Conservation (phyloP, 1,284 basidiomycete species). For the Sporisorium reilianum region DNA sequence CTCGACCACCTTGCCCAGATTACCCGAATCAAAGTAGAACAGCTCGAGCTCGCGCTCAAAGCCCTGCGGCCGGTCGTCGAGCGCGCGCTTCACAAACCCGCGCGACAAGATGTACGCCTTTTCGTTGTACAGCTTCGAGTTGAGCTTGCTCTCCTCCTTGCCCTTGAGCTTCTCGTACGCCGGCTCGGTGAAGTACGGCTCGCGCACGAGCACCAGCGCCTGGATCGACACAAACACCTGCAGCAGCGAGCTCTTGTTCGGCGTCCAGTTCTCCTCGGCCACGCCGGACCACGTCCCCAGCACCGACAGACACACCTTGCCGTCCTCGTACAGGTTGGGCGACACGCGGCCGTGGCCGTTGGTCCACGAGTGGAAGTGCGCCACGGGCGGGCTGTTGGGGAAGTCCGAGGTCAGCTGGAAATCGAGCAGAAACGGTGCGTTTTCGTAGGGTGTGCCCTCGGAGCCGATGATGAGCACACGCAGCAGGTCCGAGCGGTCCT, state of each 20-base stretch:
- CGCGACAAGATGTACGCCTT: constrained; percentile 91
- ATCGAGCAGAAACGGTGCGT: constrained; percentile 94
- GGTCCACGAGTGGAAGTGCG: constrained; percentile 93
- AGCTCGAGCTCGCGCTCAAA: constrained; percentile 80
- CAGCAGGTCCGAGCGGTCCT: constrained; percentile 85
- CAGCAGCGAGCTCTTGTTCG: constrained; percentile 80
- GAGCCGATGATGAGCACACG: constrained; percentile 91
- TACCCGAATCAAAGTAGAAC: constrained; percentile 74
- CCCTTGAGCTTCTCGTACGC: constrained; percentile 68
- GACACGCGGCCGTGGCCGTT: constrained; percentile 83
- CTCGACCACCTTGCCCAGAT: constrained; percentile 31
- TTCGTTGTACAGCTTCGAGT: constrained; percentile 81
- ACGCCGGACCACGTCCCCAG: constrained; percentile 88
- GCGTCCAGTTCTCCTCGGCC: constrained; percentile 71
- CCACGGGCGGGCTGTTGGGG: constrained; percentile 85
- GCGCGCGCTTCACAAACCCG: constrained; percentile 85
- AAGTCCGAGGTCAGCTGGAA: constrained; percentile 83
- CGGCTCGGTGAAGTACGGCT: constrained; percentile 75
- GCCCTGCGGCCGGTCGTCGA: constrained; percentile 80
- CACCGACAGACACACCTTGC: constrained; percentile 92
- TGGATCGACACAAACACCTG: constrained; percentile 95
- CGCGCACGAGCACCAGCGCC: constrained; percentile 88
- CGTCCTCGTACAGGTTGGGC: constrained; percentile 91
- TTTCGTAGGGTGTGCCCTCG: constrained; percentile 85
- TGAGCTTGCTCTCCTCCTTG: constrained; percentile 87